phyloP scores from a whole-genome alignment of 2,329 filamentous ascomycete genomes.

The Lojkania enalia region DNA sequence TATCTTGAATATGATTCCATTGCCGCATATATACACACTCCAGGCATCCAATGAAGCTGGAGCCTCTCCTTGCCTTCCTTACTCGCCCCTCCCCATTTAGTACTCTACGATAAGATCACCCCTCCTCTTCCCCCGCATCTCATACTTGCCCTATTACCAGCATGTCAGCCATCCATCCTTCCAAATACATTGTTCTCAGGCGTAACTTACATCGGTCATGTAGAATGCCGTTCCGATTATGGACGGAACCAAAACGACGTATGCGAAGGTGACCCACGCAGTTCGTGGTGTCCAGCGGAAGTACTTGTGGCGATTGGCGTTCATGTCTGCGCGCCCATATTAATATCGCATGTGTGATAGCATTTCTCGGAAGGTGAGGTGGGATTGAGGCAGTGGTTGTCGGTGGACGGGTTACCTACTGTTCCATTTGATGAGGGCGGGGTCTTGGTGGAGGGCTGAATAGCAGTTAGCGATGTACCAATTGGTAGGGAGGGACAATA shows the following conservation, averaged over 20 bases:
- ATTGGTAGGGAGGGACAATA: conserved; percentile 14
- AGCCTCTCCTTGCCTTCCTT: not conserved
- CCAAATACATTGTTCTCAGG: not conserved
- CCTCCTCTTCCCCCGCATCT: conserved; percentile 83
- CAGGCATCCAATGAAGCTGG: too few species aligned
- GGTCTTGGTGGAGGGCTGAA: conserved; percentile 56
- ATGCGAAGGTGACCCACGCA: conserved; percentile 77
- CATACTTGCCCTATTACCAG: conserved; percentile 75
- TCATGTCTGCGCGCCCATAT: conserved; percentile 66
- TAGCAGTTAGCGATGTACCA: conserved; percentile 30
- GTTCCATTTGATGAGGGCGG: conserved; percentile 60
- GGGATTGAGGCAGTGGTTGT: conserved; percentile 23
- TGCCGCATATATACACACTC: conserved; percentile 19
- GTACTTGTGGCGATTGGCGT: conserved; percentile 83
- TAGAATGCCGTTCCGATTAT: conserved; percentile 73
- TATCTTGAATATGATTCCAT: conserved; percentile 1
- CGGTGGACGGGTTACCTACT: conserved; percentile 50
- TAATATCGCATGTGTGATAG: conserved; percentile 1
- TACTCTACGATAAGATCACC: conserved; percentile 84
- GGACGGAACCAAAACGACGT: conserved; percentile 71
- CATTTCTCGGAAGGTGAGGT: not conserved
- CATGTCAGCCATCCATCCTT: conserved; percentile 18
- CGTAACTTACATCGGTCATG: conserved; percentile 78
- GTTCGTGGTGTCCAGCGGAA: conserved; percentile 92
- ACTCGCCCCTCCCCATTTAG: conserved; percentile 46